A percentile compares a stretch with the other conserved stretches of the same genome.
These are phyloP conservation scores for Talaromyces albobiverticillius DNA, from an alignment of 2,329 filamentous ascomycete species.

Conservation along the genomic window DNA sequence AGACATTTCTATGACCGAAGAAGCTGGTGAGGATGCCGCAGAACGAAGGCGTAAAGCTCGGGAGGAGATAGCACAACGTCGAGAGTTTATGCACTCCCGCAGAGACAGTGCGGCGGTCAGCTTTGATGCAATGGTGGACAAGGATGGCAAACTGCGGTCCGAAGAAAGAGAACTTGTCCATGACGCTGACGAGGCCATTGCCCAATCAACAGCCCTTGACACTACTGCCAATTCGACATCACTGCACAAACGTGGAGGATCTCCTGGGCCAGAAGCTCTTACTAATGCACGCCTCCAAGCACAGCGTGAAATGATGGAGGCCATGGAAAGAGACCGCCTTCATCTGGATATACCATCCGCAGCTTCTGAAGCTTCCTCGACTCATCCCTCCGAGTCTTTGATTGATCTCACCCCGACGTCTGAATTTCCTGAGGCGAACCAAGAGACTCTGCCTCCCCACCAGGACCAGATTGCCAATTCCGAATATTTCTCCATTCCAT, in stretches of 20 bases:
- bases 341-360: constrained; percentile 28
- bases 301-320: constrained; percentile 19
- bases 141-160: constrained; percentile 33
- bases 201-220: constrained; percentile 39
- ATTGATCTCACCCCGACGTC: constrained; percentile 47
- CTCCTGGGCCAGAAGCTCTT: constrained; percentile 8
- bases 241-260: constrained; percentile 22
- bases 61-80: constrained; percentile 45
- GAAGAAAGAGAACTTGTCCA: not conserved
- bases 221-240: constrained; percentile 22
- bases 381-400: constrained; percentile 41
- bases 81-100: constrained; percentile 38
- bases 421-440: constrained; percentile 33
- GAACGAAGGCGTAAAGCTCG: constrained; percentile 43
- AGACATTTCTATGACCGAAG: constrained; percentile 50
- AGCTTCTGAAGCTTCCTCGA: constrained; percentile 32
- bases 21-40: constrained; percentile 41
- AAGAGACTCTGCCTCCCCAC: constrained; percentile 17
- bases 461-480: constrained; percentile 19
- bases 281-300: constrained; percentile 15
- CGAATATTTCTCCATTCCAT: constrained; percentile 25
- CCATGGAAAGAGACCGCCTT: constrained; percentile 22
- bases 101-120: constrained; percentile 22
- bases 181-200: constrained; percentile 18
- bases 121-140: constrained; percentile 47